Conservation (phyloP, 2,329 filamentous ascomycete genomes). For the Phoma sp. region DNA sequence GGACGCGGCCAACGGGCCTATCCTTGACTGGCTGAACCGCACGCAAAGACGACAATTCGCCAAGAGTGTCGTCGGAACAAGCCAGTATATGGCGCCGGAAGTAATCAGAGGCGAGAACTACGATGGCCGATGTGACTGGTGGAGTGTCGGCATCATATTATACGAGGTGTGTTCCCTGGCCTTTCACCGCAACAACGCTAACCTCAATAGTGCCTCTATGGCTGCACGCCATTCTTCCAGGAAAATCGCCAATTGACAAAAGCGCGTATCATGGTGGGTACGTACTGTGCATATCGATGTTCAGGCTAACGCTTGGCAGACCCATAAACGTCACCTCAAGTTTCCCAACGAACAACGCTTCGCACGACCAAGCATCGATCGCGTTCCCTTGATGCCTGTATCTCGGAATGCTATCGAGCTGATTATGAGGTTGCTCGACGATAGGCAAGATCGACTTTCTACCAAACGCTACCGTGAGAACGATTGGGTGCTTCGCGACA, state of each 20-base stretch:
- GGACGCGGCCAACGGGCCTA: conserved; percentile 35
- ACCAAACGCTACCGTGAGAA: conserved; percentile 75
- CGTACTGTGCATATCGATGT: background rate
- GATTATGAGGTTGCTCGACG: conserved; percentile 73
- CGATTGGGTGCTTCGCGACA: conserved; percentile 54
- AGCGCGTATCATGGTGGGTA: conserved; percentile 76
- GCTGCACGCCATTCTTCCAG: conserved; percentile 85
- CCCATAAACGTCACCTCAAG: conserved; percentile 71
- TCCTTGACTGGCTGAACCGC: conserved; percentile 53
- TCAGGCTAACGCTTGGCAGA: conserved; percentile 53
- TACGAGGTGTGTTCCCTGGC: conserved; percentile 67
- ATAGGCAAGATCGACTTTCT: conserved; percentile 77
- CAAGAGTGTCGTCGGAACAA: conserved; percentile 88
- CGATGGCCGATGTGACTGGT: conserved; percentile 95
- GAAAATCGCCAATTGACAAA: conserved; percentile 86
- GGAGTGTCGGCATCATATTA: conserved; percentile 92
- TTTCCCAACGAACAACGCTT: conserved; percentile 68
- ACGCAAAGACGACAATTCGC: conserved; percentile 72
- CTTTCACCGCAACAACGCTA: background rate
- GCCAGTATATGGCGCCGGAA: conserved; percentile 98
- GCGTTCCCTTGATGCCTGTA: conserved; percentile 56
- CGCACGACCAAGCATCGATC: conserved; percentile 59
- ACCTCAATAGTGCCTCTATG: conserved; percentile 76
- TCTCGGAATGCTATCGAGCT: conserved; percentile 78
- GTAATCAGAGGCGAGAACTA: conserved; percentile 82